Percentiles rank a stretch among this genome's conserved stretches.
Conservation (phyloP, 2,329 filamentous ascomycete species). For the Aspergillus sp. region DNA sequence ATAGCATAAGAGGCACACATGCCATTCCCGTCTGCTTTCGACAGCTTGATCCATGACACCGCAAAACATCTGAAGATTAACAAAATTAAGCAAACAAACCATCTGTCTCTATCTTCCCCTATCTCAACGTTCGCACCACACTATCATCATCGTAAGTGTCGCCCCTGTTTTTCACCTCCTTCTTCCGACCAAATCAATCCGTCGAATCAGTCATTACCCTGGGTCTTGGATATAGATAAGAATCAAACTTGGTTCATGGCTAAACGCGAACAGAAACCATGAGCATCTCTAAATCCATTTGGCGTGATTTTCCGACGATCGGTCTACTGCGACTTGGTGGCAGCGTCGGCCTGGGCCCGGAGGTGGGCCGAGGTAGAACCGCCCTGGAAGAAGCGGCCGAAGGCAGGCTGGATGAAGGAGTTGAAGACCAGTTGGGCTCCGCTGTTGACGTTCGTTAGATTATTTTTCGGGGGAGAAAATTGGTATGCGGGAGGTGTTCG, state of each 20-base stretch:
- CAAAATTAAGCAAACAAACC: not conserved
- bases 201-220: conserved; percentile 7
- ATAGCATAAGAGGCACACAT: too few relatives aligned
- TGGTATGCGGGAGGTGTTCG: too few relatives aligned
- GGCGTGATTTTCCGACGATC: not conserved
- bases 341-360: conserved; percentile 75
- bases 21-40: too few relatives aligned
- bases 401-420: conserved; percentile 84
- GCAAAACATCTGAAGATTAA: too few relatives aligned
- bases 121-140: not conserved
- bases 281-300: conserved; percentile 1
- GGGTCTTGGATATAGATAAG: conserved; percentile 7
- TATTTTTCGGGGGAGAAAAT: conserved; percentile 8
- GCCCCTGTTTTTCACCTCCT: conserved; percentile 3
- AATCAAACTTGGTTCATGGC: conserved; percentile 12
- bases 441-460: conserved; percentile 41
- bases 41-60: too few relatives aligned
- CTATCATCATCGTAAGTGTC: not conserved
- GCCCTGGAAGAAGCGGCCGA: conserved; percentile 79
- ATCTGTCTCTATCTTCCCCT: conserved; percentile 6
- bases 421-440: conserved; percentile 95
- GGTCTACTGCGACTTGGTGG: conserved; percentile 49
- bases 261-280: conserved; percentile 1
- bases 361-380: conserved; percentile 77
- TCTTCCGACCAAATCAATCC: not conserved